These are phyloP conservation scores for Gelatoporia subvermispora DNA, from an alignment of 768 basidiomycete species.

Conservation along the genomic window DNA sequence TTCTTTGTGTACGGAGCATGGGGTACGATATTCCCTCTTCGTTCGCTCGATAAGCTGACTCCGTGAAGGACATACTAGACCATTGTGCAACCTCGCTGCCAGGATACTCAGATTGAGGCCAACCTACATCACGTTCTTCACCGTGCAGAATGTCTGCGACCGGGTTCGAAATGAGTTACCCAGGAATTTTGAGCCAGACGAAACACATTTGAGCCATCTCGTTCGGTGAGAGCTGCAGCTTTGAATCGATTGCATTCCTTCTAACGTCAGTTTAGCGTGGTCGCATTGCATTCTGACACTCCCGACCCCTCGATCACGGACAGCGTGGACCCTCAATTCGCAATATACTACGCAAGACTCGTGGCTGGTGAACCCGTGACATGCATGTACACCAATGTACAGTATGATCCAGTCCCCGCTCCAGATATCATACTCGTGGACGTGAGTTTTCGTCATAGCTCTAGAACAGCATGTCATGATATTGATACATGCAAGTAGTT, in stretches of 20 bases:
- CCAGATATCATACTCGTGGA: slow-evolving; percentile 13
- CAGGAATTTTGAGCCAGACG: slow-evolving; percentile 4
- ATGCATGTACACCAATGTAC: slow-evolving; percentile 5
- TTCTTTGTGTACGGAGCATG: slow-evolving; percentile 1
- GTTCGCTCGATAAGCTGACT: not conserved
- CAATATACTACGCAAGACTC: slow-evolving; percentile 5
- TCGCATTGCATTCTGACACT: slow-evolving; percentile 2
- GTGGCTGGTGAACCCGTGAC: not conserved
- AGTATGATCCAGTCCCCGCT: not conserved
- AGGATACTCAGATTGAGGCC: slow-evolving; percentile 9
- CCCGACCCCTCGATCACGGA: not conserved
- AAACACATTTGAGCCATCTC: not conserved
- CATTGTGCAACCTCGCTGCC: slow-evolving; percentile 6
- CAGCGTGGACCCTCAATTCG: slow-evolving; percentile 6
- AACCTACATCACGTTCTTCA: slow-evolving; percentile 9
- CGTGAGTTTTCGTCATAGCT: slow-evolving; percentile 5
- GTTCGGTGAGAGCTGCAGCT: slow-evolving; percentile 3
- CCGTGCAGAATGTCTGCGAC: slow-evolving; percentile 1
- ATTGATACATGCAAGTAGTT: slow-evolving; percentile 1
- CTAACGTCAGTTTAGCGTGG: slow-evolving; percentile 1
- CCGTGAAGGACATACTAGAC: slow-evolving; percentile 10
- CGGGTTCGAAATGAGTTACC: slow-evolving; percentile 7
- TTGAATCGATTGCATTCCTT: not conserved
- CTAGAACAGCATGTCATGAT: not conserved
- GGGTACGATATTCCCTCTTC: not conserved